Base-by-base conservation (phyloP, 805 yeast genomes). In the Yarrowia deformans region DNA sequence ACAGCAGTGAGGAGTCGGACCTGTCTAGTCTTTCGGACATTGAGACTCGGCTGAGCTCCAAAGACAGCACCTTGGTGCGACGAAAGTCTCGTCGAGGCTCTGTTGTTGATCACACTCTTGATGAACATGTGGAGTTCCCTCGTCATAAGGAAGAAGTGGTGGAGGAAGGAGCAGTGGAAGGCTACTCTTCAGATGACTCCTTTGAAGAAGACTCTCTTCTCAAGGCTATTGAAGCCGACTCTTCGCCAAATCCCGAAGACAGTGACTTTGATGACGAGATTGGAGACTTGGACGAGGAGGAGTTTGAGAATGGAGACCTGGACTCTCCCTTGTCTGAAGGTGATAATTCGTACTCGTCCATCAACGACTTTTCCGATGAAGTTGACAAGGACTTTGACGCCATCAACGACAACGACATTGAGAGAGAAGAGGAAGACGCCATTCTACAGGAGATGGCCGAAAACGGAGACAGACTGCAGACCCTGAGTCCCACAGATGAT, bases 351-450 rank as follows among this genome's bases (percentile, higher is more conserved):
- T 66, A 50, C 29, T 66, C 61, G 16, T 66, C 69, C 19, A 45
- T 43, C 45, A 63, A 54, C 63, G 69, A 39, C 42, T 63, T 48
- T 16, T 34, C 72, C 69, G 76, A 74, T 18, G 73, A 79, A n/a
- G 82, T 78, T n/a, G 79, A 75, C 40, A 70, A 69, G 9, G 69
- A 70, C 32, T 63, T 63, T 32, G 69, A 66, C 19, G 42, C 60
- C 49, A 23, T 72, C 70, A 75, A 74, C 32, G 74, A 79, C 18
- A 82, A 78, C n/a, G 79, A 75, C 37, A 70, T 69, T 8, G 69
- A 70, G 35, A 40, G 67, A 16, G 69, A 61, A 10, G 73, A 66
- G 42, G 69, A 66, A 32, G 69, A 50, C 19, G 42, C 29, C 42
- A 66, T 66, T 42, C 50, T 54, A 4, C 50, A 54, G 19, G 69